Percentiles rank a stretch among this genome's conserved stretches.
These are phyloP conservation scores for Amanita phalloides DNA, from an alignment of 768 basidiomycete genomes.

Conservation along the genomic window DNA sequence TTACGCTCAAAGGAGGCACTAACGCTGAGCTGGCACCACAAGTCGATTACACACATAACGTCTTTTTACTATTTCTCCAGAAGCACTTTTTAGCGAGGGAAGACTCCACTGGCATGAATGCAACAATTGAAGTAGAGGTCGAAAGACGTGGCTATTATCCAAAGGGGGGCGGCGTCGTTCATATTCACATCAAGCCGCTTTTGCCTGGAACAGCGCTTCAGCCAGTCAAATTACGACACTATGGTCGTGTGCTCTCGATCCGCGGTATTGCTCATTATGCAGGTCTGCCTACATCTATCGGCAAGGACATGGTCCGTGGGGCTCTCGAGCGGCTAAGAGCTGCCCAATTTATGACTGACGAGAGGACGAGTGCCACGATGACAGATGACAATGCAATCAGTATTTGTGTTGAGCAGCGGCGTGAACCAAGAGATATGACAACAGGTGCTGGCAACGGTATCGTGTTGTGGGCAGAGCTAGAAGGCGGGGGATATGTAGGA, in stretches of 20 bases:
- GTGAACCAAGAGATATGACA: slow-evolving; percentile 33
- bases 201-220: slow-evolving; percentile 25
- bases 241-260: slow-evolving; percentile 41
- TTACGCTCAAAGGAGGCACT: slow-evolving; percentile 59
- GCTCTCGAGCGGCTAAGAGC: slow-evolving; percentile 33
- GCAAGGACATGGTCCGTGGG: slow-evolving; percentile 43
- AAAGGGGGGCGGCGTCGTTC: slow-evolving; percentile 58
- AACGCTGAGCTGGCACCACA: slow-evolving; percentile 66
- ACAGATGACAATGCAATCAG: slow-evolving; percentile 12
- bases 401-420: slow-evolving; percentile 27
- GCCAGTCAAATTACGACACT: slow-evolving; percentile 38
- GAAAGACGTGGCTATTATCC: slow-evolving; percentile 61
- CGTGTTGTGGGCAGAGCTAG: slow-evolving; percentile 66
- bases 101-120: slow-evolving; percentile 12
- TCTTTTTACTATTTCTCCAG: slow-evolving; percentile 60
- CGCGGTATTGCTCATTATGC: slow-evolving; percentile 56
- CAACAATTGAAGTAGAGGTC: slow-evolving; percentile 31
- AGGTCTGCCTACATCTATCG: slow-evolving; percentile 46
- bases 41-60: slow-evolving; percentile 56
- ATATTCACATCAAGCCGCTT: slow-evolving; percentile 31
- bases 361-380: slow-evolving; percentile 2
- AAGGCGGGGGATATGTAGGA: slow-evolving; percentile 53
- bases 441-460: slow-evolving; percentile 65
- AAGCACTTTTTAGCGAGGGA: slow-evolving; percentile 36
- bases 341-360: slow-evolving; percentile 20